phyloP scores from a whole-genome alignment of 2,329 filamentous ascomycete species.

The Aspergillus eucalypticola region DNA sequence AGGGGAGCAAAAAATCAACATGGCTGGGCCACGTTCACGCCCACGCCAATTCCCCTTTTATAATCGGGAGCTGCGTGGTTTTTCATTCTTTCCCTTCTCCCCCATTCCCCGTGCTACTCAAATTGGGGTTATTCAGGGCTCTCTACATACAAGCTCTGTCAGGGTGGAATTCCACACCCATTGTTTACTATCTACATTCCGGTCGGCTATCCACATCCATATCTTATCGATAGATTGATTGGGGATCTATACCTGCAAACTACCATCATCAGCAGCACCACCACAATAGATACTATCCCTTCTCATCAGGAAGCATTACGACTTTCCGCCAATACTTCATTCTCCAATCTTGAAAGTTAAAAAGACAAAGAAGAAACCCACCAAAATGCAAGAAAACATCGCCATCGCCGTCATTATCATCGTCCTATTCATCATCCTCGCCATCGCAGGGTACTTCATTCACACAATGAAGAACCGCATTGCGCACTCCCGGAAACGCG shows the following conservation, averaged over 20 bases:
- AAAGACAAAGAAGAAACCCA: not conserved
- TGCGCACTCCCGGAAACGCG: slow-evolving; percentile 32
- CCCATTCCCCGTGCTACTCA: slow-evolving; percentile 4
- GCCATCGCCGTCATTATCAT: slow-evolving; percentile 54
- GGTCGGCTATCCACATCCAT: not conserved
- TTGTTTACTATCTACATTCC: too few relatives aligned
- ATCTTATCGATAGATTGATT: not conserved
- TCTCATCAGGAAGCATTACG: too few relatives aligned
- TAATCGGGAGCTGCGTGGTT: not conserved
- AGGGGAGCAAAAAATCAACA: slow-evolving; percentile 16
- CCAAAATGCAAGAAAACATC: slow-evolving; percentile 48
- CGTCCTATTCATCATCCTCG: slow-evolving; percentile 49
- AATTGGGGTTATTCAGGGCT: not conserved
- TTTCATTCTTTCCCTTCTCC: not conserved
- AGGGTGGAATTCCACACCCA: not conserved
- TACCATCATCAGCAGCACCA: too few relatives aligned
- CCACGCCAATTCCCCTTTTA: slow-evolving; percentile 11
- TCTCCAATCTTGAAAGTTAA: not conserved
- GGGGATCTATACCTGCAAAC: too few relatives aligned
- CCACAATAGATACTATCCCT: not conserved
- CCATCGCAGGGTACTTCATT: slow-evolving; percentile 42
- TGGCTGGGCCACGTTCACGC: slow-evolving; percentile 20
- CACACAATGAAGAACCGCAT: slow-evolving; percentile 37
- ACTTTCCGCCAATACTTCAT: not conserved
- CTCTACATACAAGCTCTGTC: not conserved